Base-by-base conservation (phyloP, 805 yeast species). In the Metschnikowia noctiluminum region DNA sequence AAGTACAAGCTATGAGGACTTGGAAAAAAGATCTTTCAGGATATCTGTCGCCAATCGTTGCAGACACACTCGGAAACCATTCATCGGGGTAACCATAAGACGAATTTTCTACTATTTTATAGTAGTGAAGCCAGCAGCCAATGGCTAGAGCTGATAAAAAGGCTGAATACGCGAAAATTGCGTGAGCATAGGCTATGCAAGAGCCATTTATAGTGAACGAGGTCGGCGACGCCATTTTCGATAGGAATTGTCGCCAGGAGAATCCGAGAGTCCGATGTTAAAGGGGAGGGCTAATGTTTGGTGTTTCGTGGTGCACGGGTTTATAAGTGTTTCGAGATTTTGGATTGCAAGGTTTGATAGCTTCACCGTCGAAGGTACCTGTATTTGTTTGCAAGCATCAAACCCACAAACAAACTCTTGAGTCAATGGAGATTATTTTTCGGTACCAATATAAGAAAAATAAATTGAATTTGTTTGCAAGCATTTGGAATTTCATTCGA, bases 31-130 rank as follows among this genome's bases (percentile, higher is more conserved):
- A 88, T 56, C 99, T 75, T 68, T 94, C 99, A 0, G 99, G 99
- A 64, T 90, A 94, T 51, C 97, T 70, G 64, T 94, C 99, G 40
- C 99, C 99, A 62, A 94, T 94, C 1, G 99, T 81, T 1, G 99
- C 98, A 35, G 96, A 86, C 2, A 94, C 99, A 61, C 95, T 85
- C 2, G 99, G 99, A 63, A 94, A 92, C 98, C 99, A 94, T 66
- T 94, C 99, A 51, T 91, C 94, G 2, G 99, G 99, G 63, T 89
- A 94, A 1, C 96, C 95, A 62, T 74, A 91, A 54, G 81, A 80
- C 42, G 91, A 87, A 64, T 94, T 94, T 61, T 82, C 76, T 10
- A 94, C 96, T 62, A 94, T 94, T 64, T 94, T 90, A 51, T 85
- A 72, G 68, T 83, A 94, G 68, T 92, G 99, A 27, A 92, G 74